Evolutionary conservation across 768 basidiomycete species (phyloP).

Genomic region (Stropharia rugosoannulata): DNA sequence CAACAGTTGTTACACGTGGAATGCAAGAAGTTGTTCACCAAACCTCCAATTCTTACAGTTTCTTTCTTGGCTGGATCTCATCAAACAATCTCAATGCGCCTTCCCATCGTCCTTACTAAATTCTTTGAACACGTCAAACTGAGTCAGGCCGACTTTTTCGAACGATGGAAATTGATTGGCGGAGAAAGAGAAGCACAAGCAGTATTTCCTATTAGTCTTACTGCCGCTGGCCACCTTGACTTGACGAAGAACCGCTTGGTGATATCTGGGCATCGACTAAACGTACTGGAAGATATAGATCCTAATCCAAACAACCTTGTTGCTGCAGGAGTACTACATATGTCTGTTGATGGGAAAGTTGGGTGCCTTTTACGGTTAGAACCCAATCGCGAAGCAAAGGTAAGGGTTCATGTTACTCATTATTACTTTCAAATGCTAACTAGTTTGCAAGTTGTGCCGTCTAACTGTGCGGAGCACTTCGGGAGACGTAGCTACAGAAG

Average conservation of each 20-base stretch:
- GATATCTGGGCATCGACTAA: slow-evolving; percentile 74
- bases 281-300: slow-evolving; percentile 82
- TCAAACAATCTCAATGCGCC: slow-evolving; percentile 77
- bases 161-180: slow-evolving; percentile 97
- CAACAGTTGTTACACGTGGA: slow-evolving; percentile 94
- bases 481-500: slow-evolving; percentile 78
- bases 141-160: slow-evolving; percentile 86
- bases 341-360: slow-evolving; percentile 88
- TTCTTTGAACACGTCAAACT: slow-evolving; percentile 95
- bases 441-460: slow-evolving; percentile 70
- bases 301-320: slow-evolving; percentile 94
- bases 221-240: slow-evolving; percentile 70
- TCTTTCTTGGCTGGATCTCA: slow-evolving; percentile 94
- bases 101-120: slow-evolving; percentile 87
- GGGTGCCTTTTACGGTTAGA: slow-evolving; percentile 92
- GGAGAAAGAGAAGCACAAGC: slow-evolving; percentile 92
- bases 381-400: slow-evolving; percentile 95
- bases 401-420: slow-evolving; percentile 28
- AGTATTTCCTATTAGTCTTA: slow-evolving; percentile 80
- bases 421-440: slow-evolving; percentile 1
- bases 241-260: slow-evolving; percentile 70
- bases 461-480: slow-evolving; percentile 95
- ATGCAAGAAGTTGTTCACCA: slow-evolving; percentile 84
- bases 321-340: slow-evolving; percentile 95
- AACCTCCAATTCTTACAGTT: slow-evolving; percentile 76